Conservation (phyloP, 805 yeast species). For the Metschnikowia amazonensis region DNA sequence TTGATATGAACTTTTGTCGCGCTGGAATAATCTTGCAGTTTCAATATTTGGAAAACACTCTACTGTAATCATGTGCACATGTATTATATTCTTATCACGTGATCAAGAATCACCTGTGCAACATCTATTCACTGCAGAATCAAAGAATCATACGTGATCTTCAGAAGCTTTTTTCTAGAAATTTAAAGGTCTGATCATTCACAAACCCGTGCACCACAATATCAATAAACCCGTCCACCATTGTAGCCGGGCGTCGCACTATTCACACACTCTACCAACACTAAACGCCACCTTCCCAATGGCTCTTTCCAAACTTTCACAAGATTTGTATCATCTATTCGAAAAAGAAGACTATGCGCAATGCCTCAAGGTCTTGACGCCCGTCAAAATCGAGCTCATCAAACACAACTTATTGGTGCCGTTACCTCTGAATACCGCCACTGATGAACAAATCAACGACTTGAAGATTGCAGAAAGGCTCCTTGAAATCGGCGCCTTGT, state of each 20-base stretch:
- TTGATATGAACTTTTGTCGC: no score
- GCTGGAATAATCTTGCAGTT: no score
- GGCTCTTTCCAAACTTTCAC: conserved; percentile 68
- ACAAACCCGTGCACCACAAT: neutral
- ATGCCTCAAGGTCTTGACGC: conserved; percentile 61
- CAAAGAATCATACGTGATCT: no score
- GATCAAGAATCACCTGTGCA: no score
- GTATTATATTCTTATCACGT: no score
- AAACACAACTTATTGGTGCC: conserved; percentile 78
- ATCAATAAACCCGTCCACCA: neutral
- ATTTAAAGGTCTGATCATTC: no score
- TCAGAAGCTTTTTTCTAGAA: no score
- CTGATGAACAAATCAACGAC: conserved; percentile 52
- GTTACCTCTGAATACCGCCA: conserved; percentile 28
- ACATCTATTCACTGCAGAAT: no score
- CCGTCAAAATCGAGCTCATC: conserved; percentile 75
- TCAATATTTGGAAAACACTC: no score
- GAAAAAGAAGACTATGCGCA: conserved; percentile 56
- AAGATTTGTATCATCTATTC: conserved; percentile 63
- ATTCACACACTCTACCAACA: neutral
- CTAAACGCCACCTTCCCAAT: conserved; percentile 21
- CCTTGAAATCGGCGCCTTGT: conserved; percentile 83
- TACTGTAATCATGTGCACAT: no score
- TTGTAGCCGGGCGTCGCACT: no score
- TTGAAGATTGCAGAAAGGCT: conserved; percentile 75